Base-by-base conservation (phyloP, 108 stramenopile genomes). In the Licmophora abbreviata region DNA sequence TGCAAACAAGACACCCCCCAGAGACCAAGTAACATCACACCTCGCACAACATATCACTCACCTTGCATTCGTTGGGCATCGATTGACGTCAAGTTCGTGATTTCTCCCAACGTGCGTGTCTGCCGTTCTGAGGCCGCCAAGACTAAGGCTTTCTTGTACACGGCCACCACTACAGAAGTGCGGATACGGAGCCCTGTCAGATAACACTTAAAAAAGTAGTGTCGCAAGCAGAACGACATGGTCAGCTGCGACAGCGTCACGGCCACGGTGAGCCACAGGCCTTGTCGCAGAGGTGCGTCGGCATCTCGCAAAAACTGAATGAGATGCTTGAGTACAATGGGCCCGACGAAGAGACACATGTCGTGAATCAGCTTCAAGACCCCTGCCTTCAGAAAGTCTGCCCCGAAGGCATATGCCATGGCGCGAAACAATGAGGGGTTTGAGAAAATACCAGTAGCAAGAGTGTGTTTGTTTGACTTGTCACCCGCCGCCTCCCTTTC, bases 181-280 rank as follows among this genome's bases (percentile, higher is more conserved):
- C 94, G 82, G 27, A 92, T 69, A 22, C 69, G 69, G 34, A 94
- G 71, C 4, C 95, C 97, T n/a, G 69, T 71, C 5, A 72, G 65
- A 72, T 89, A 95, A 28, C 93, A 93, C 32, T 81, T 64, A 65
- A 77, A 90, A 64, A 96, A 98, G 71, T 98, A 98, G 55, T 96
- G 93, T 24, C 93, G 78, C 22, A 96, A 69, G 25, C 79, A 76
- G 41, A 94, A 58, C 9, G 77, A 70, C 82, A 82, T 88, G 42
- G 68, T 52, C 46, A 93, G 51, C 59, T 91, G 88, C 7, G 83
- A 85, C 0, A 71, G 5, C 8, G 80, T 80, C 15, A 88, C 81
- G 22, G 71, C 54, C 3, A 66, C 12, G 3, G 74, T 79, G 31
- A 91, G 68, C 28, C 28, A 29, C 1, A 92, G 21, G 17, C 86